These are phyloP conservation scores for Diversispora eburnea DNA, from an alignment of 192 early-diverging fungal species.

Conservation along the genomic window DNA sequence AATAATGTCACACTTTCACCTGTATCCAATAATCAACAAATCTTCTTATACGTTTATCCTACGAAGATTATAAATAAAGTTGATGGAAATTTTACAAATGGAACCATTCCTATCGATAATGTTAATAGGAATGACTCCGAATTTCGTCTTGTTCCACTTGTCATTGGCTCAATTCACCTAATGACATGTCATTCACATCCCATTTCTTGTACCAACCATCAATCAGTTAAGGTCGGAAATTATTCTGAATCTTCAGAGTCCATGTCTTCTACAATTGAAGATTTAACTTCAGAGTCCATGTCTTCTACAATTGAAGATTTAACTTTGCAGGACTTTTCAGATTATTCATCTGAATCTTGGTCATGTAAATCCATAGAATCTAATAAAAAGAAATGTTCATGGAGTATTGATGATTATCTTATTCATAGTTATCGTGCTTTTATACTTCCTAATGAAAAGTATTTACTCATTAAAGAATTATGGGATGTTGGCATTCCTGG, in stretches of 20 bases:
- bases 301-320: neutral
- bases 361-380: neutral
- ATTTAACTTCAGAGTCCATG: neutral
- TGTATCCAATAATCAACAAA: neutral
- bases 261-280: neutral
- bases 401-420: conserved; percentile 25
- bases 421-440: conserved; percentile 22
- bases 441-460: conserved; percentile 10
- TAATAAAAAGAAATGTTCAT: neutral
- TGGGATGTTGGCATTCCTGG: conserved; percentile 28
- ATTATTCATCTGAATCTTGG: neutral
- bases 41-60: neutral
- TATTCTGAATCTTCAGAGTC: neutral
- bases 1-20: neutral
- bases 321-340: neutral
- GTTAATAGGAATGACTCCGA: neutral
- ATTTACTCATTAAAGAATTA: conserved; percentile 25
- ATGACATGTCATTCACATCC: neutral
- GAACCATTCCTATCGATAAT: neutral
- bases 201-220: conserved; percentile 14
- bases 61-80: neutral
- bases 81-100: neutral
- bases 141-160: conserved; percentile 18
- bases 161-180: conserved; percentile 21
- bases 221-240: neutral